Conservation (phyloP, 331 rosid species). For the Phaseolus coccineus region DNA sequence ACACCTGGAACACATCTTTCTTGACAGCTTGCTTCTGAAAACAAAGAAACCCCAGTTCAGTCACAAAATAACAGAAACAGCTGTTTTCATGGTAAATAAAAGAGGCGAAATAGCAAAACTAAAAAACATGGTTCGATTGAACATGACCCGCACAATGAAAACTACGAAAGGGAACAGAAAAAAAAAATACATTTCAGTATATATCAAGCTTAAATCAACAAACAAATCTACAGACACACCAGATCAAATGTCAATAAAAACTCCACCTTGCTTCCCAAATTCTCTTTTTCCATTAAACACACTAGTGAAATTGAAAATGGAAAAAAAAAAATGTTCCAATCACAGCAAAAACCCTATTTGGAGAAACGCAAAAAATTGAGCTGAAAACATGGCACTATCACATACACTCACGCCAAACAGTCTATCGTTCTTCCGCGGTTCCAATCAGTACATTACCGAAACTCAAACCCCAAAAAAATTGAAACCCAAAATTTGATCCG, state of each 20-base stretch:
- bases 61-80: slow-evolving; percentile 34
- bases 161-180: not conserved
- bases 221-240: slow-evolving; percentile 17
- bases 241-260: slow-evolving; percentile 29
- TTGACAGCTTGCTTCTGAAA: slow-evolving; percentile 82
- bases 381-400: slow-evolving; percentile 17
- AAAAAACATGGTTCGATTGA: not conserved
- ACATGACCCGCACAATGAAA: slow-evolving; percentile 24
- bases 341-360: not conserved
- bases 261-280: not conserved
- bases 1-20: slow-evolving; percentile 86
- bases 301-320: not conserved
- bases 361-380: not conserved
- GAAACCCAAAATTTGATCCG: slow-evolving; percentile 33
- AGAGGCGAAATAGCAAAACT: not conserved
- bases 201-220: not conserved
- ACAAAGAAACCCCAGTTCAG: slow-evolving; percentile 21
- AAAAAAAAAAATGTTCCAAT: not conserved
- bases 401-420: not conserved
- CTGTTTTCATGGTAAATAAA: slow-evolving; percentile 18
- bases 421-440: not conserved
- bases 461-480: not conserved
- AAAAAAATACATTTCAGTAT: not conserved
- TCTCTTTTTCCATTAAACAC: not conserved
- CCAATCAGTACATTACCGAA: slow-evolving; percentile 31